Evolutionary conservation across 2,329 filamentous ascomycete genomes (phyloP).

Genomic region (Stemphylium beticola): DNA sequence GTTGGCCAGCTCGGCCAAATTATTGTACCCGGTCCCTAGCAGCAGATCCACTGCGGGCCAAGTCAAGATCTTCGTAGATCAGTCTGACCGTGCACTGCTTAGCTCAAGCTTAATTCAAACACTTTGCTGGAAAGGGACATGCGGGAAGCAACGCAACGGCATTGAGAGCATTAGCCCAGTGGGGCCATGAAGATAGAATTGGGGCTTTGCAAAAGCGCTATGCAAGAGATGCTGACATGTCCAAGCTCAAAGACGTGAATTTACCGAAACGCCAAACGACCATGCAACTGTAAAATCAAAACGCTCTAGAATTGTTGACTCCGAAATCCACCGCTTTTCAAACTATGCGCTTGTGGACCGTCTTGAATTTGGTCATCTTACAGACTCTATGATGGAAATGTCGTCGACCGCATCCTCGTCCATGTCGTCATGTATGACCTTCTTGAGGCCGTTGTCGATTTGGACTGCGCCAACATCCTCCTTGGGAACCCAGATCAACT

Average conservation of each 20-base stretch:
- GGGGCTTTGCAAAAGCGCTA: conserved; percentile 6
- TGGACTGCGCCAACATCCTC: conserved; percentile 49
- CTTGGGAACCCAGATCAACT: conserved; percentile 62
- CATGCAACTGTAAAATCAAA: conserved; percentile 20
- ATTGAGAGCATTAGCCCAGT: background rate
- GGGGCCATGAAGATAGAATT: background rate
- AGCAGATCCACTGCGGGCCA: conserved; percentile 1
- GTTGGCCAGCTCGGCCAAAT: background rate
- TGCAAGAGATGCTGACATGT: conserved; percentile 27
- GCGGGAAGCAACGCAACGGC: background rate
- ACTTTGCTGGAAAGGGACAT: background rate
- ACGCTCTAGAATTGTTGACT: conserved; percentile 4
- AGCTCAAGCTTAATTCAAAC: background rate
- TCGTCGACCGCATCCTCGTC: conserved; percentile 37
- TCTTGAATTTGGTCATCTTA: conserved; percentile 21
- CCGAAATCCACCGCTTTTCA: background rate
- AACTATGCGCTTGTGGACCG: background rate
- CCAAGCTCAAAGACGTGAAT: conserved; percentile 5
- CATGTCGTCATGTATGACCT: conserved; percentile 29
- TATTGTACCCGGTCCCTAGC: background rate
- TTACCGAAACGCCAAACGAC: conserved; percentile 26
- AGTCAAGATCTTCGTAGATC: conserved; percentile 4
- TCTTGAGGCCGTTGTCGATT: conserved; percentile 43
- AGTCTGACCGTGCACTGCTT: background rate
- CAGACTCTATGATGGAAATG: conserved; percentile 35